These are phyloP conservation scores for Prosopis cineraria DNA, from an alignment of 306 rosid genomes.

Conservation along the genomic window DNA sequence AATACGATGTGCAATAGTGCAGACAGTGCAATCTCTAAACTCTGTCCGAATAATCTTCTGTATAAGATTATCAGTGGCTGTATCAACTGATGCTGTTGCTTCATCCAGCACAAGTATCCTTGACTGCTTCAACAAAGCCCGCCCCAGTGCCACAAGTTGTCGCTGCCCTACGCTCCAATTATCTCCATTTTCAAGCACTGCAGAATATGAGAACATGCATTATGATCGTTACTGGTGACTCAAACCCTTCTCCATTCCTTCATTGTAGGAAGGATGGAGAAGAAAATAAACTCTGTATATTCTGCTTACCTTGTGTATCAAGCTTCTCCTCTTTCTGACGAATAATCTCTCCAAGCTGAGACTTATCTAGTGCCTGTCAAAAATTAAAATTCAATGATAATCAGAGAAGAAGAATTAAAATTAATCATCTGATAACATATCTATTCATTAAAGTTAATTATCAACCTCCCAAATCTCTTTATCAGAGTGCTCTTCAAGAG, in stretches of 20 bases:
- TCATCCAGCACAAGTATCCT: conserved; percentile 94
- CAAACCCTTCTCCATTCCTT: not conserved
- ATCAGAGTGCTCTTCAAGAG: conserved; percentile 96
- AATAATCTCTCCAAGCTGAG: conserved; percentile 85
- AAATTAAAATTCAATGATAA: conserved; percentile 27
- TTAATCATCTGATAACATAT: not conserved
- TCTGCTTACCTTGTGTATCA: conserved; percentile 72
- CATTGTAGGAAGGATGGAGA: not conserved
- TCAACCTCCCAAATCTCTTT: conserved; percentile 90
- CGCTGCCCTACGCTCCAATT: conserved; percentile 99
- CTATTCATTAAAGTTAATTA: conserved; percentile 3
- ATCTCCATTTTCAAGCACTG: conserved; percentile 99
- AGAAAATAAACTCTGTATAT: not conserved
- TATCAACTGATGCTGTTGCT: conserved; percentile 97
- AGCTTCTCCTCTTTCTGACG: conserved; percentile 80
- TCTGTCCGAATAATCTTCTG: conserved; percentile 90
- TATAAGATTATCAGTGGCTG: conserved; percentile 90
- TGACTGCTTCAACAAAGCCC: conserved; percentile 93
- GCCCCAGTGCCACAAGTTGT: conserved; percentile 91
- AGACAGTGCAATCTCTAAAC: conserved; percentile 89
- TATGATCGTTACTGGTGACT: conserved; percentile 26
- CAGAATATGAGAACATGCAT: conserved; percentile 26
- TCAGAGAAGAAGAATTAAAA: not conserved
- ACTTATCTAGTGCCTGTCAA: conserved; percentile 82
- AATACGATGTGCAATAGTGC: conserved; percentile 96